Evolutionary conservation across 768 basidiomycete genomes (phyloP), one percentile per base, ranked within the genome.

Genomic region (Cystofilobasidium bisporidii): DNA sequence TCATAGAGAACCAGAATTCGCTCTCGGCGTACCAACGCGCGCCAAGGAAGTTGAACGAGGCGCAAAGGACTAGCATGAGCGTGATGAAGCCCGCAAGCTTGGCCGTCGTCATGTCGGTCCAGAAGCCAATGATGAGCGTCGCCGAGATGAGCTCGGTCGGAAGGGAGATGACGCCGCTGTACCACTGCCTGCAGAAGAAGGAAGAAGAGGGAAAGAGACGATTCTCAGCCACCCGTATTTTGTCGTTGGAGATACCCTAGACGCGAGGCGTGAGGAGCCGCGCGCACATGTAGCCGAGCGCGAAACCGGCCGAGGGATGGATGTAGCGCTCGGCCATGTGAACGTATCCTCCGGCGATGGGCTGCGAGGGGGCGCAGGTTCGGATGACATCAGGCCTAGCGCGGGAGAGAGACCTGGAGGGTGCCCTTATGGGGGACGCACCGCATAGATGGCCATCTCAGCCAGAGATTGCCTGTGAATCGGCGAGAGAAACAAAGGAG

Each of bases 391-490:
- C n/a, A 18, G 45, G 15, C 45, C 45, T 18, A 4, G n/a, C 17
- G 3, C 17, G n/a, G 26, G 43, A 24, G 9, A 30, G 20, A 50
- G 26, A 63, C 26, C n/a, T n/a, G n/a, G n/a, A 48, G 26, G 22
- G 20, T 18, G 3, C 32, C 17, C 32, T 14, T 17, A 45, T 10
- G 48, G 17, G 1, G 22, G 38, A 18, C 18, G 12, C 20, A 36
- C 15, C n/a, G 61, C 22, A 22, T 38, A 24, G 32, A 30, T 26
- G 28, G 50, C 47, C 87, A 89, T 86, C 77, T 89, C 88, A 40
- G 84, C 87, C 18, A 88, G 75, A 2, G 84, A 82, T 72, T 86
- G 65, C n/a, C 61, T n/a, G n/a, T n/a, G n/a, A n/a, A n/a, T n/a
- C n/a, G n/a, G n/a, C n/a, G n/a, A n/a, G n/a, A n/a, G n/a, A n/a